Percentiles rank a stretch among this genome's conserved stretches.
Conservation (phyloP, 108 stramenopile genomes). For the Fistulifera pelliculosa region DNA sequence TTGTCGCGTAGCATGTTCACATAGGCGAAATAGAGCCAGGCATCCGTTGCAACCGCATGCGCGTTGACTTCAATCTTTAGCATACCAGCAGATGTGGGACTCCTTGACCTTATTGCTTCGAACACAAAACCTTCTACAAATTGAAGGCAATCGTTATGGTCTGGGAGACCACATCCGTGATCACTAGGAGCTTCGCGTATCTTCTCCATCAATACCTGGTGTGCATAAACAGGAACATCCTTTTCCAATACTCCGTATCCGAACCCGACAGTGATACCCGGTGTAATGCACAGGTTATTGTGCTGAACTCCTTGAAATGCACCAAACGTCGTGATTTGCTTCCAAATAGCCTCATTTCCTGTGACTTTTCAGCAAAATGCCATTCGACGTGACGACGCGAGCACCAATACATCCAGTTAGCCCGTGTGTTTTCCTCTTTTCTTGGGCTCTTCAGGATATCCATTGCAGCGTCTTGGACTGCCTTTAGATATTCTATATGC, state of each 20-base stretch:
- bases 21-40: conserved; percentile 2
- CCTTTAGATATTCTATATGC: conserved; percentile 40
- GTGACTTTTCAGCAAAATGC: conserved; percentile 20
- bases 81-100: conserved; percentile 80
- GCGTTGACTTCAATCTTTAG: conserved; percentile 18
- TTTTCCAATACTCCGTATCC: conserved; percentile 37
- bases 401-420: conserved; percentile 75
- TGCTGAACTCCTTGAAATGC: conserved; percentile 23
- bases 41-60: neutral
- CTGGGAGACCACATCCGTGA: neutral
- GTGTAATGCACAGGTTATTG: conserved; percentile 55
- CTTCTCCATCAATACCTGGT: conserved; percentile 24
- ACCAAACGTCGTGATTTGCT: conserved; percentile 11
- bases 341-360: conserved; percentile 12
- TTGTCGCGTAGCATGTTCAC: conserved; percentile 15
- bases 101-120: conserved; percentile 63
- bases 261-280: conserved; percentile 71
- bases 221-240: conserved; percentile 46
- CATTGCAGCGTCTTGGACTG: conserved; percentile 45
- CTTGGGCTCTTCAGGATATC: conserved; percentile 23
- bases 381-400: conserved; percentile 58
- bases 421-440: neutral
- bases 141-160: conserved; percentile 26
- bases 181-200: conserved; percentile 3
- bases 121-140: conserved; percentile 39